A percentile compares a stretch with the other conserved stretches of the same genome.
Evolutionary conservation across 176 grass and related monocot species (phyloP).

Genomic region (Zoysia pacifica): DNA sequence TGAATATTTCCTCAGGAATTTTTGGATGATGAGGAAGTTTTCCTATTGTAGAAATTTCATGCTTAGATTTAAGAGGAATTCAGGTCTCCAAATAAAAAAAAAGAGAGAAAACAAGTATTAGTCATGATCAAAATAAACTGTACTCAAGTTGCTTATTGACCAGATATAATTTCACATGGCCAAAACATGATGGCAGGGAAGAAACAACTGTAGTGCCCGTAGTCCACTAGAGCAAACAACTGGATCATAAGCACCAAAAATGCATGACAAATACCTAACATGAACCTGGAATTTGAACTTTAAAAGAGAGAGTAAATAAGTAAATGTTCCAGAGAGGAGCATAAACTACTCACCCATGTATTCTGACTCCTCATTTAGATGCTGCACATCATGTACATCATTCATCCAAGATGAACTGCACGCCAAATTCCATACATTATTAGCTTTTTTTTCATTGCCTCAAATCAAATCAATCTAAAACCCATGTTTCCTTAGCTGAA

Average conservation of each 20-base stretch:
- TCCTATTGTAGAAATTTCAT: constrained; percentile 11
- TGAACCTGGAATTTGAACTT: not conserved
- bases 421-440: constrained; percentile 22
- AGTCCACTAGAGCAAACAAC: constrained; percentile 2
- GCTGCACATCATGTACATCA: constrained; percentile 51
- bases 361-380: constrained; percentile 57
- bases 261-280: not conserved
- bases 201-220: not conserved
- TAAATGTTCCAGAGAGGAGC: not conserved
- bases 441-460: not conserved
- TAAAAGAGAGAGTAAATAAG: not conserved
- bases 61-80: not conserved
- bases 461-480: constrained; percentile 13
- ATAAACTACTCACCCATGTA: constrained; percentile 72
- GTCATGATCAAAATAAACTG: not conserved
- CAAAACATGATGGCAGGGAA: not conserved
- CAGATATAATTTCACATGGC: not conserved
- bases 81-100: not conserved
- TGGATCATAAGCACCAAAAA: not conserved
- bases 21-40: not conserved
- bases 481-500: constrained; percentile 3
- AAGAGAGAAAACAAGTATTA: not conserved
- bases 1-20: not conserved
- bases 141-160: not conserved
- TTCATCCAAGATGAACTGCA: constrained; percentile 77